These are phyloP conservation scores for Saccharomycopsis hybrid DNA, from an alignment of 1,139 yeast genomes.

Conservation along the genomic window DNA sequence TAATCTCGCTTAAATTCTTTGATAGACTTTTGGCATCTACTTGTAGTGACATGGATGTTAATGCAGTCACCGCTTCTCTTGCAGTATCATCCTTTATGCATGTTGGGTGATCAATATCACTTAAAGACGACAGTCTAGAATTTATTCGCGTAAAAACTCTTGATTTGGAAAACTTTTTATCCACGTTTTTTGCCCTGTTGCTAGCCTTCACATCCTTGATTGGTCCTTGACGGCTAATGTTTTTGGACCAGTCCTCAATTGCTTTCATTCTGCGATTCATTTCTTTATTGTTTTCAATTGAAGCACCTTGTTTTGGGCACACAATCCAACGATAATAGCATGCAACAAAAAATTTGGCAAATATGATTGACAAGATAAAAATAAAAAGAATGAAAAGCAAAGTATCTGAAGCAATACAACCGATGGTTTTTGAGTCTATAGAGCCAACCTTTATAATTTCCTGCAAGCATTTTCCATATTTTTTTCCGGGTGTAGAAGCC, in stretches of 20 bases:
- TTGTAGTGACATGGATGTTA: conserved; percentile 36
- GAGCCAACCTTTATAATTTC: conserved; percentile 87
- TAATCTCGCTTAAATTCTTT: neutral
- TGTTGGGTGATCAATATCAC: conserved; percentile 20
- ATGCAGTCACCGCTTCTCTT: conserved; percentile 17
- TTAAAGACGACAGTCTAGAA: conserved; percentile 25
- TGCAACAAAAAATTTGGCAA: conserved; percentile 73
- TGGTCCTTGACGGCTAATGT: conserved; percentile 47
- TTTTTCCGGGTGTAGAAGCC: conserved; percentile 61
- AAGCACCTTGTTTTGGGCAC: conserved; percentile 76
- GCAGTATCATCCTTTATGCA: neutral
- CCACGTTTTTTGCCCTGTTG: conserved; percentile 23
- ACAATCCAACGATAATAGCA: conserved; percentile 84
- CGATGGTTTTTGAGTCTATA: conserved; percentile 83
- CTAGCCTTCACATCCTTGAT: conserved; percentile 45
- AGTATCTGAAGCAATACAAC: conserved; percentile 89
- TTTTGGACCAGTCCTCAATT: conserved; percentile 75
- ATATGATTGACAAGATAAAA: conserved; percentile 75
- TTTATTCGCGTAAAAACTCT: conserved; percentile 26
- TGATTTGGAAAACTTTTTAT: conserved; percentile 24
- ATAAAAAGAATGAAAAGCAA: conserved; percentile 76
- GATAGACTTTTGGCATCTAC: conserved; percentile 13
- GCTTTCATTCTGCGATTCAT: conserved; percentile 49
- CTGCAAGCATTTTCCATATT: conserved; percentile 74
- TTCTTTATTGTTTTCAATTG: conserved; percentile 46